Conservation (phyloP, 176 grass and related monocot species). For the Juncus inflexus region DNA sequence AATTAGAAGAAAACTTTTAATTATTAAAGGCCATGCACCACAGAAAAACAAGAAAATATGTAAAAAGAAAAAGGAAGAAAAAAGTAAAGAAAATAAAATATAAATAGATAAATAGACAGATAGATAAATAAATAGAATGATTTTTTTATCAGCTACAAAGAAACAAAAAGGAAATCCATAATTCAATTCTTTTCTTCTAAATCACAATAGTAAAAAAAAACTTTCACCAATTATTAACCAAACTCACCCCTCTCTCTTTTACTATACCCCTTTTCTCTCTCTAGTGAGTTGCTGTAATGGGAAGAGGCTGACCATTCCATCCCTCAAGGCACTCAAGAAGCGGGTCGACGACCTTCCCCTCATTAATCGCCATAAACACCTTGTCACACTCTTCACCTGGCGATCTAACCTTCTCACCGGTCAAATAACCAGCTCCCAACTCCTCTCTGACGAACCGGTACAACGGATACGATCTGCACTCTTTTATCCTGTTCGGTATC, state of each 20-base stretch:
- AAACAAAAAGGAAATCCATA: too few species aligned
- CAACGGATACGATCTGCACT: constrained; percentile 68
- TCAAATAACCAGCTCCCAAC: constrained; percentile 52
- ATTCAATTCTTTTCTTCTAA: too few species aligned
- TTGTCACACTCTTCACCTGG: constrained; percentile 76
- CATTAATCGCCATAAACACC: constrained; percentile 75
- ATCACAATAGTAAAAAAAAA: constrained; percentile 8
- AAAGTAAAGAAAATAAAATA: too few species aligned
- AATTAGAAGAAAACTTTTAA: too few species aligned
- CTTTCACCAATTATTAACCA: constrained; percentile 27
- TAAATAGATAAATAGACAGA: too few species aligned
- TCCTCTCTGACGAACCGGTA: constrained; percentile 74
- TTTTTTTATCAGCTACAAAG: too few species aligned
- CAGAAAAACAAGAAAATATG: too few species aligned
- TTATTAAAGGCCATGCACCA: too few species aligned
- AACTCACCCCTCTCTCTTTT: not conserved
- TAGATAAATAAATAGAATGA: too few species aligned
- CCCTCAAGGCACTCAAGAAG: constrained; percentile 73
- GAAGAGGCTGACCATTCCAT: constrained; percentile 78
- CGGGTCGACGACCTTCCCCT: constrained; percentile 69
- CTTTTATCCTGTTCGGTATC: constrained; percentile 55
- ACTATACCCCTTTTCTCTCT: constrained; percentile 14
- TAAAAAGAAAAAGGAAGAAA: too few species aligned
- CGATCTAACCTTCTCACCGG: constrained; percentile 68
- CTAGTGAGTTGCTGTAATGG: constrained; percentile 26